A percentile compares a stretch with the other conserved stretches of the same genome.
Evolutionary conservation across 495 filamentous ascomycete genomes (phyloP).

Genomic region (Lophiotrema nucula): DNA sequence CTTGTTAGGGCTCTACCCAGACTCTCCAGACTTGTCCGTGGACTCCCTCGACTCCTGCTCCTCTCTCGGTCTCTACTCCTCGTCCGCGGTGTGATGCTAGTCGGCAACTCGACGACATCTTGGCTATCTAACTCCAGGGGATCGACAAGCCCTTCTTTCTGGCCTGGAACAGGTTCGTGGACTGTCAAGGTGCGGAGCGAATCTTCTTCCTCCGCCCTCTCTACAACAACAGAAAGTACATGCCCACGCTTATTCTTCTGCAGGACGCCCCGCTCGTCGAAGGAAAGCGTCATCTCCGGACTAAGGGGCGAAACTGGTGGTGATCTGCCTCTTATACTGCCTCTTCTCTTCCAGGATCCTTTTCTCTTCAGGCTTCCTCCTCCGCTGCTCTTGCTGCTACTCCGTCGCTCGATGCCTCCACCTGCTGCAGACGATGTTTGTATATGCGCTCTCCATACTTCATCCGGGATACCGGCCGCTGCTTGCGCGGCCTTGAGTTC

Average conservation of each 20-base stretch:
- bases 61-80: conserved; percentile 15
- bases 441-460: conserved; percentile 10
- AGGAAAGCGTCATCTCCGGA: not conserved
- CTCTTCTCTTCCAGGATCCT: no score
- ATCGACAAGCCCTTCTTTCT: conserved; percentile 21
- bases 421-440: not conserved
- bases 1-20: not conserved
- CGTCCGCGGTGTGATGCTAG: conserved; percentile 22
- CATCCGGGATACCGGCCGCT: conserved; percentile 9
- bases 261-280: not conserved
- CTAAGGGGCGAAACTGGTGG: not conserved
- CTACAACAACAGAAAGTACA: conserved; percentile 17
- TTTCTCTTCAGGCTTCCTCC: not conserved
- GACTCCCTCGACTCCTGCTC: conserved; percentile 11
- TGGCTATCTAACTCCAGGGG: conserved; percentile 20
- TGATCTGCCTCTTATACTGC: not conserved
- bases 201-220: conserved; percentile 18
- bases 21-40: no score
- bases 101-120: conserved; percentile 20
- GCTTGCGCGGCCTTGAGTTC: conserved; percentile 19
- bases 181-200: not conserved
- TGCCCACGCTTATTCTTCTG: conserved; percentile 20
- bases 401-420: not conserved
- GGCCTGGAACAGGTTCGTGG: conserved; percentile 25
- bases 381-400: not conserved